These are phyloP conservation scores for Yamadazyma phyllophila DNA, from an alignment of 805 yeast species.

Conservation along the genomic window DNA sequence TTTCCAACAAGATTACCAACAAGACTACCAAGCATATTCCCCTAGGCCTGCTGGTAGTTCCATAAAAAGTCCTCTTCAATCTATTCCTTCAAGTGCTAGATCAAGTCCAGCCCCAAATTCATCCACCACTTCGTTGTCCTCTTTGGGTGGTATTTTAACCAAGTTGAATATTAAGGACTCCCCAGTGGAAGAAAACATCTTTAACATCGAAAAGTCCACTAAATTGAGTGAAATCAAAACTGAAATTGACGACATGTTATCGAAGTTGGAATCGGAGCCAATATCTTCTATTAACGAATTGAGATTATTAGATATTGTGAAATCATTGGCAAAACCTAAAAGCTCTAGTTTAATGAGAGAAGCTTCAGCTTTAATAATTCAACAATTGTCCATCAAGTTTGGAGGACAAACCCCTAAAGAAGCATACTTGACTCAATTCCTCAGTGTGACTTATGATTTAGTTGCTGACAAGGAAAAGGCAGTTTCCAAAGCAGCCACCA, in stretches of 20 bases:
- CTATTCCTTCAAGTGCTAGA: conserved; percentile 38
- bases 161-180: conserved; percentile 54
- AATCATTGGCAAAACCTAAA: conserved; percentile 70
- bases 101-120: conserved; percentile 32
- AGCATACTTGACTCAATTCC: conserved; percentile 63
- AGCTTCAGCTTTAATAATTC: conserved; percentile 64
- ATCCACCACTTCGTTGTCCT: conserved; percentile 73
- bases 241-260: conserved; percentile 54
- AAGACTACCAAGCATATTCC: conserved; percentile 6
- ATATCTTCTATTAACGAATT: conserved; percentile 53
- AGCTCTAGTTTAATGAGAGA: conserved; percentile 75
- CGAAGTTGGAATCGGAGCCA: conserved; percentile 44
- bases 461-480: conserved; percentile 84
- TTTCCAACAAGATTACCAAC: conserved; percentile 8
- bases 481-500: conserved; percentile 83
- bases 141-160: conserved; percentile 67
- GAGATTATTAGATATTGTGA: conserved; percentile 61
- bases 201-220: conserved; percentile 48
- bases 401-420: conserved; percentile 73
- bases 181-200: conserved; percentile 63
- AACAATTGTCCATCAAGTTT: conserved; percentile 54
- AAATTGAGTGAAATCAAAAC: conserved; percentile 54
- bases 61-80: conserved; percentile 22
- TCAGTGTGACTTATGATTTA: conserved; percentile 65
- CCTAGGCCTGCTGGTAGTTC: neutral